A percentile compares a stretch with the other conserved stretches of the same genome.
phyloP scores from a whole-genome alignment of 768 basidiomycete genomes.

The Chalciporus sphaerocephalus region DNA sequence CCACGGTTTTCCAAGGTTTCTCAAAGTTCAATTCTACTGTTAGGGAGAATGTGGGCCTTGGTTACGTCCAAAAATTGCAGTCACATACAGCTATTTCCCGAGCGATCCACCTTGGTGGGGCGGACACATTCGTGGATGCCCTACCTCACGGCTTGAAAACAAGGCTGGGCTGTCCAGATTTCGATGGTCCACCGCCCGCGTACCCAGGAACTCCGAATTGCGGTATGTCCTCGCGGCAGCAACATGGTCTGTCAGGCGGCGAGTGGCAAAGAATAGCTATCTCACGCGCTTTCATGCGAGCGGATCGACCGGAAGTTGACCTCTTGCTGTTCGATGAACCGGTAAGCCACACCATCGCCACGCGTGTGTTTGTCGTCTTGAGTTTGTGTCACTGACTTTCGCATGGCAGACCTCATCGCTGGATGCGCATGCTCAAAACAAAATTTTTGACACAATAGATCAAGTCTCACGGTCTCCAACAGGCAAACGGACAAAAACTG shows the following conservation, averaged over 20 bases:
- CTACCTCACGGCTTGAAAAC: constrained; percentile 73
- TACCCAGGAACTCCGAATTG: constrained; percentile 27
- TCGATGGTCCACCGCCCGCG: constrained; percentile 42
- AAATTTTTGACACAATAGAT: constrained; percentile 73
- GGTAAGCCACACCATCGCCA: constrained; percentile 36
- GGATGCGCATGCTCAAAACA: constrained; percentile 75
- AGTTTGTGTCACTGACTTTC: not conserved
- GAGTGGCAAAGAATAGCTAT: constrained; percentile 91
- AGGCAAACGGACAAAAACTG: constrained; percentile 61
- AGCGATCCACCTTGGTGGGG: constrained; percentile 72
- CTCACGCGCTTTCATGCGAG: constrained; percentile 84
- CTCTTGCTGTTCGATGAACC: constrained; percentile 84
- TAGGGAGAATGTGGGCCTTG: constrained; percentile 83
- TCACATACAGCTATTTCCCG: constrained; percentile 52
- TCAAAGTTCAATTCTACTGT: constrained; percentile 74
- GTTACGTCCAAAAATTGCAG: constrained; percentile 60
- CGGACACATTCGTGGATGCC: constrained; percentile 57
- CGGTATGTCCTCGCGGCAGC: constrained; percentile 34
- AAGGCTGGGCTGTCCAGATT: constrained; percentile 60
- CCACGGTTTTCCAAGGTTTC: constrained; percentile 86
- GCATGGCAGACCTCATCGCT: constrained; percentile 65
- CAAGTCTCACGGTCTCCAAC: constrained; percentile 53
- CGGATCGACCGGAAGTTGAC: constrained; percentile 69
- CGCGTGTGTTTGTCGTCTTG: constrained; percentile 6
- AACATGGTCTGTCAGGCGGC: constrained; percentile 77